A percentile compares a stretch with the other conserved stretches of the same genome.
Evolutionary conservation across 2,329 filamentous ascomycete species (phyloP).

Genomic region (Xylaria sp.): DNA sequence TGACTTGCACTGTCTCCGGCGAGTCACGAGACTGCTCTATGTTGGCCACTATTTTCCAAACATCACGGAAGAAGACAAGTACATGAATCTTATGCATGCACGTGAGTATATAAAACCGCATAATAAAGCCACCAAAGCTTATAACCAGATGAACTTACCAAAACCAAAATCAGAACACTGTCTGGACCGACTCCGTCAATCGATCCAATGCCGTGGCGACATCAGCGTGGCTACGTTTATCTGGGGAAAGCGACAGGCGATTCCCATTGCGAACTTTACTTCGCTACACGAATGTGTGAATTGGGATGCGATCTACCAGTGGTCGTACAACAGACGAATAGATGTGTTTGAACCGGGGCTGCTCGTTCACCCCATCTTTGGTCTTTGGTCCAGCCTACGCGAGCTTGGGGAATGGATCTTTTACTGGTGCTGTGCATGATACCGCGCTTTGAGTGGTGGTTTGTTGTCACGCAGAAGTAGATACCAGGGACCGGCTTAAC

Average conservation of each 20-base stretch:
- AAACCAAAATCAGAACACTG: slow-evolving; percentile 7
- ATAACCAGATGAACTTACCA: background rate
- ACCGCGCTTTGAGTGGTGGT: background rate
- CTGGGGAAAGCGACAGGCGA: slow-evolving; percentile 10
- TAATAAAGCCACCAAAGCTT: background rate
- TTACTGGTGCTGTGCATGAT: slow-evolving; percentile 6
- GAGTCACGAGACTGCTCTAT: slow-evolving; percentile 19
- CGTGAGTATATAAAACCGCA: background rate
- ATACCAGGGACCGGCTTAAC: no score
- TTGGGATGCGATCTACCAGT: slow-evolving; percentile 17
- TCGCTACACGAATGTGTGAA: slow-evolving; percentile 26
- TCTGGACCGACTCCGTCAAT: slow-evolving; percentile 20
- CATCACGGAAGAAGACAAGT: slow-evolving; percentile 16
- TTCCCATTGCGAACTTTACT: slow-evolving; percentile 18
- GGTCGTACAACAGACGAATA: slow-evolving; percentile 1
- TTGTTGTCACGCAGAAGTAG: no score
- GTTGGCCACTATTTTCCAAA: slow-evolving; percentile 22
- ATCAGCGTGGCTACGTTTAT: slow-evolving; percentile 8
- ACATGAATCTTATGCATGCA: slow-evolving; percentile 13
- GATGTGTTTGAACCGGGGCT: slow-evolving; percentile 25
- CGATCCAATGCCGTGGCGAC: slow-evolving; percentile 23
- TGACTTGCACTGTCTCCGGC: slow-evolving; percentile 21
- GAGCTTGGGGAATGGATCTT: slow-evolving; percentile 2
- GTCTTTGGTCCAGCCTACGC: slow-evolving; percentile 4
- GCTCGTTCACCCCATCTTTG: slow-evolving; percentile 8